phyloP scores from a whole-genome alignment of 2,329 filamentous ascomycete species.

The Fusarium sp. region DNA sequence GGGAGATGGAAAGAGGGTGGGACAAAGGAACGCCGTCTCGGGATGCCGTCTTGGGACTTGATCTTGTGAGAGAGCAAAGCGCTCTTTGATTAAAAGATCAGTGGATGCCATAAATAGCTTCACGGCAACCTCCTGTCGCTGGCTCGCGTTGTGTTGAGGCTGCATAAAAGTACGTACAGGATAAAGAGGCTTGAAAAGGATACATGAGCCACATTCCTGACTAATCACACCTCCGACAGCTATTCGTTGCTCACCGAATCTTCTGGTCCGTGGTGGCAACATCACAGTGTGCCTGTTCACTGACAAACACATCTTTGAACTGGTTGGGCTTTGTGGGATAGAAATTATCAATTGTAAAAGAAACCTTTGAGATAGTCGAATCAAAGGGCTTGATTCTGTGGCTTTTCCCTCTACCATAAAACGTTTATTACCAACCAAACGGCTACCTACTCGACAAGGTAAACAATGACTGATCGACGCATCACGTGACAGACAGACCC shows the following conservation, averaged over 20 bases:
- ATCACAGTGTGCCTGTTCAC: slow-evolving; percentile 6
- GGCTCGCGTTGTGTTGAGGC: background rate
- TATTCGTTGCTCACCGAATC: slow-evolving; percentile 24
- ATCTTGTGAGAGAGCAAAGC: background rate
- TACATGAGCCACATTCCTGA: slow-evolving; percentile 1
- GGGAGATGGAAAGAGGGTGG: slow-evolving; percentile 4
- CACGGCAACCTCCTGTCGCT: background rate
- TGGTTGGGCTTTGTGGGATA: background rate
- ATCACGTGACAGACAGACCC: slow-evolving; percentile 47
- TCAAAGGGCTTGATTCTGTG: background rate
- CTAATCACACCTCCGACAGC: slow-evolving; percentile 17
- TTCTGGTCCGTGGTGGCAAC: slow-evolving; percentile 36
- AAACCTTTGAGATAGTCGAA: background rate
- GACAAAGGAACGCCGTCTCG: slow-evolving; percentile 13
- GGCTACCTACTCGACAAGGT: background rate
- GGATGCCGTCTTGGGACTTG: background rate
- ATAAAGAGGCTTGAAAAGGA: background rate
- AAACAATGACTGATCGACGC: slow-evolving; percentile 16
- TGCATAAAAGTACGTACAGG: background rate
- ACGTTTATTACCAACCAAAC: slow-evolving; percentile 26
- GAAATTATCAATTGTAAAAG: slow-evolving; percentile 11
- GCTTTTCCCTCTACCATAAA: background rate
- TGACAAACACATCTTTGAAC: slow-evolving; percentile 17
- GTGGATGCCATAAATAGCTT: slow-evolving; percentile 9
- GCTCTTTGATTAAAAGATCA: background rate